phyloP scores from a whole-genome alignment of 2,329 filamentous ascomycete genomes.

The Simplicillium sp. region DNA sequence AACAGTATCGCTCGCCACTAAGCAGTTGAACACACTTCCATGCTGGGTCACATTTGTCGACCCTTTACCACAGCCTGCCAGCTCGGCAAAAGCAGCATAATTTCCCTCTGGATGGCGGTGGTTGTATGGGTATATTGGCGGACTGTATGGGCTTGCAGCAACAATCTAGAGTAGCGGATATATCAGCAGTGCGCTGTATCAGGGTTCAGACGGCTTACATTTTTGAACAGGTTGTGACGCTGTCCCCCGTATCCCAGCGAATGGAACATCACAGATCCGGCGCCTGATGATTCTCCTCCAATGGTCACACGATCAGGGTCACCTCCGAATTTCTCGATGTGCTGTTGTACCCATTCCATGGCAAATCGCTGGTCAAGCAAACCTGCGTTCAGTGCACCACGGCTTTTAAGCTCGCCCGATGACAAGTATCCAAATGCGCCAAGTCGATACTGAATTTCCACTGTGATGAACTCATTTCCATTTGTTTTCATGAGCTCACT shows the following conservation, averaged over 20 bases:
- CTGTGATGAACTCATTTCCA: conserved; percentile 26
- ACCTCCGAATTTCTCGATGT: conserved; percentile 44
- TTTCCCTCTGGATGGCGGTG: conserved; percentile 17
- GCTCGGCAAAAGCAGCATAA: conserved; percentile 22
- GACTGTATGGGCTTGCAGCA: conserved; percentile 37
- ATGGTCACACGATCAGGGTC: conserved; percentile 42
- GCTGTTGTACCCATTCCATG: conserved; percentile 40
- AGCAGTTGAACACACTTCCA: conserved; percentile 21
- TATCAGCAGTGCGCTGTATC: too few species aligned
- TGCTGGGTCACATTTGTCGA: conserved; percentile 3
- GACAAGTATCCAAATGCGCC: conserved; percentile 36
- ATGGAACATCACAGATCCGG: conserved; percentile 35
- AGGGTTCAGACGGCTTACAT: conserved; percentile 8
- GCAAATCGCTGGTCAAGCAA: conserved; percentile 41
- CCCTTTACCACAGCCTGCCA: conserved; percentile 18
- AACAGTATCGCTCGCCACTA: conserved; percentile 20
- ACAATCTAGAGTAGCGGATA: conserved; percentile 12
- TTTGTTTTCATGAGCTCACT: conserved; percentile 15
- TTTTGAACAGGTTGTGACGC: conserved; percentile 35
- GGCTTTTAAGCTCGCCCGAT: conserved; percentile 27
- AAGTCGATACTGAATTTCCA: conserved; percentile 25
- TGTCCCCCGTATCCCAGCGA: conserved; percentile 35
- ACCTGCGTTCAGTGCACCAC: conserved; percentile 35
- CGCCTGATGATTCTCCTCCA: conserved; percentile 44
- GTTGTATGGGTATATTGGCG: conserved; percentile 37